Evolutionary conservation across 768 basidiomycete genomes (phyloP).

Genomic region (Pleurotus eryngii): DNA sequence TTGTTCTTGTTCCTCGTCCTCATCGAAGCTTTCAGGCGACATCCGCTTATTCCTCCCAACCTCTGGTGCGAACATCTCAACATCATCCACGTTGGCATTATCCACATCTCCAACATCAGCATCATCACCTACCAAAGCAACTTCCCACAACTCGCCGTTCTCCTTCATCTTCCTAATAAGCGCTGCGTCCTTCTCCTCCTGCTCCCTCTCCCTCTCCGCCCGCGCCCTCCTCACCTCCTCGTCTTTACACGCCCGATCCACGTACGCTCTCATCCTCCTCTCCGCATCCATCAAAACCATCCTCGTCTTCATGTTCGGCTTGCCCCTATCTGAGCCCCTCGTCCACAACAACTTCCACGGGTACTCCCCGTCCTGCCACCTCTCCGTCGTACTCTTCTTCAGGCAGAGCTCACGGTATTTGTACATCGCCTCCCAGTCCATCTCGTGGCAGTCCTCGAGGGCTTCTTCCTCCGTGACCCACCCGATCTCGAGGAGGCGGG

Average conservation of each 20-base stretch:
- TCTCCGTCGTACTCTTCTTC: neutral
- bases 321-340: neutral
- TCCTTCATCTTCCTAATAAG: neutral
- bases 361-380: neutral
- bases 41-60: neutral
- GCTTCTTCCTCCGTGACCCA: constrained; percentile 35
- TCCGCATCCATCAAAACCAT: neutral
- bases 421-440: constrained; percentile 32
- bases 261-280: neutral
- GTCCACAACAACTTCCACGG: neutral
- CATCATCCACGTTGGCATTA: neutral
- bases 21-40: neutral
- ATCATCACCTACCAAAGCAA: too few species aligned
- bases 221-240: neutral
- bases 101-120: too few species aligned
- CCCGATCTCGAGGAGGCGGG: constrained; percentile 33
- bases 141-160: too few species aligned
- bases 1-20: neutral
- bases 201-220: neutral
- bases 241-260: neutral
- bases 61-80: neutral
- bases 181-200: neutral
- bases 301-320: neutral
- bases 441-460: constrained; percentile 23
- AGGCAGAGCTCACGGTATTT: neutral